Conservation (phyloP, 768 basidiomycete species). For the Pleurotus citrinopileatus region DNA sequence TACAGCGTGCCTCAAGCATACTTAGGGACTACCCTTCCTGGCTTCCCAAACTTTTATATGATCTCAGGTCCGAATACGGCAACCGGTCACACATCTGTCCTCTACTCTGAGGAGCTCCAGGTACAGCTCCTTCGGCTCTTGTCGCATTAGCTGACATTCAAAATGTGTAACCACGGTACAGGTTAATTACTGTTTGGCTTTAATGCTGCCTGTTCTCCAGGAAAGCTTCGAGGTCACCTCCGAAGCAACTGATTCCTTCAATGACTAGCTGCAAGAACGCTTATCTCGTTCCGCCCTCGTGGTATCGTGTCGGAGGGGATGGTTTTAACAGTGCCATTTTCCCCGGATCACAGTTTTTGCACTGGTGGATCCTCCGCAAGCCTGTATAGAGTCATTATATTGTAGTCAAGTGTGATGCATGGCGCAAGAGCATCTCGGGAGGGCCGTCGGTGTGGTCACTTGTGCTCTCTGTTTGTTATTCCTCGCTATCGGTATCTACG, state of each 20-base stretch:
- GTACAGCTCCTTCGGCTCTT: no score
- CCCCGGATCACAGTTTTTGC: conserved; percentile 27
- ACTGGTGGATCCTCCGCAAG: conserved; percentile 33
- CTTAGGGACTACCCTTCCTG: conserved; percentile 38
- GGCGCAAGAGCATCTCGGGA: background rate
- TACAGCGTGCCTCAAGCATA: conserved; percentile 40
- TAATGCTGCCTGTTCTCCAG: conserved; percentile 38
- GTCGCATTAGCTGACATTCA: no score
- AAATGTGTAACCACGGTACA: no score
- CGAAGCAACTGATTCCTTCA: conserved; percentile 36
- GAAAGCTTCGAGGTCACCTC: conserved; percentile 31
- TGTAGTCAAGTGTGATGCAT: conserved; percentile 14
- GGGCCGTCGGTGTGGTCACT: background rate
- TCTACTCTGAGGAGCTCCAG: conserved; percentile 42
- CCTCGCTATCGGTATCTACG: background rate
- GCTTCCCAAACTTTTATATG: conserved; percentile 45
- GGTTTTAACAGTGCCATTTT: conserved; percentile 27
- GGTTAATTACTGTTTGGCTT: conserved; percentile 39
- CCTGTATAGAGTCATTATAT: conserved; percentile 32
- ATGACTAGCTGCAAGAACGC: conserved; percentile 32
- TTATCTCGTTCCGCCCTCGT: conserved; percentile 31
- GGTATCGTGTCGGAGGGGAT: conserved; percentile 26
- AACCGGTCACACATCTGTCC: conserved; percentile 43
- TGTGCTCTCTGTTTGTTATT: background rate
- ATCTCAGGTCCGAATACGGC: conserved; percentile 41